Conservation (phyloP, 169 alveolate species). For the Plasmodium gonderi region DNA sequence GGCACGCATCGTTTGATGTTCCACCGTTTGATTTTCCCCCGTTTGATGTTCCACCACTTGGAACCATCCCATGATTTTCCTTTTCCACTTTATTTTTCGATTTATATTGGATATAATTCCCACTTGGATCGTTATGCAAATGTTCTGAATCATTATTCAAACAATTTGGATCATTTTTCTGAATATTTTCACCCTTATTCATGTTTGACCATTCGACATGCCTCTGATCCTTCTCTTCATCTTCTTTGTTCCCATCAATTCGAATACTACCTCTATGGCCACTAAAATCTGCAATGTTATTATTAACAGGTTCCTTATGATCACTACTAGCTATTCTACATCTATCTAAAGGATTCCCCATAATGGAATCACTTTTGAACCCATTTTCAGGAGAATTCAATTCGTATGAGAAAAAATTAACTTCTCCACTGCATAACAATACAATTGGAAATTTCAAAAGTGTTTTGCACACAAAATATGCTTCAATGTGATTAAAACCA, state of each 20-base stretch:
- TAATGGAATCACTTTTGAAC: neutral
- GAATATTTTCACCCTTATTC: too few species aligned
- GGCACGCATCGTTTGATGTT: neutral
- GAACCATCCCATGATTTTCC: neutral
- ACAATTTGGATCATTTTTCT: too few species aligned
- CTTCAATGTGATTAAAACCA: constrained; percentile 30
- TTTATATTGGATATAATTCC: neutral
- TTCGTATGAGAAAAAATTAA: neutral
- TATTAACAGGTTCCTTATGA: too few species aligned
- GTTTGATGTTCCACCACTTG: neutral
- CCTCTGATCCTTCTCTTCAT: too few species aligned
- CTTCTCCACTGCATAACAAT: constrained; percentile 40
- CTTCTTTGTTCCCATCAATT: too few species aligned
- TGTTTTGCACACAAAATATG: constrained; percentile 55
- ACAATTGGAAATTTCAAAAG: constrained; percentile 58
- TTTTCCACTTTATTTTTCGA: neutral
- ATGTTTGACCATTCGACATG: too few species aligned
- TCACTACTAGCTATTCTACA: too few species aligned
- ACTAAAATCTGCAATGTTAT: too few species aligned
- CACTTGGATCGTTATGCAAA: neutral
- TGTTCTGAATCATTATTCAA: neutral
- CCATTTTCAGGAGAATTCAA: too few species aligned
- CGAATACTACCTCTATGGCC: too few species aligned
- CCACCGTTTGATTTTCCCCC: neutral
- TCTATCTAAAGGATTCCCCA: too few species aligned